These are phyloP conservation scores for Thozetella sp. DNA, from an alignment of 495 filamentous ascomycete genomes.

Conservation along the genomic window DNA sequence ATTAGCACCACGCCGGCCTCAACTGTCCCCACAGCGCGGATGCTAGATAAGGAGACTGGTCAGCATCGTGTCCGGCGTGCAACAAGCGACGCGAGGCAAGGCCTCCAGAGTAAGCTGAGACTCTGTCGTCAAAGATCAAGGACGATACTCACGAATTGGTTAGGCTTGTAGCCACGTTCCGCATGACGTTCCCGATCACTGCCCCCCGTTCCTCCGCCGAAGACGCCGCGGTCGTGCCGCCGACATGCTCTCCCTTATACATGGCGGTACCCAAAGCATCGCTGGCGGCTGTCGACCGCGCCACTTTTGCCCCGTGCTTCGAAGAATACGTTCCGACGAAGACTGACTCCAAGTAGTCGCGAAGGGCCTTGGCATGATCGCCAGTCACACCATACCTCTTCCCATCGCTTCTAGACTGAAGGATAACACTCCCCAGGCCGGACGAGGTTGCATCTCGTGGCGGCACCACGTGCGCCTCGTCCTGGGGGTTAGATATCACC, in stretches of 20 bases:
- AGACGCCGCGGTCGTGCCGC: neutral
- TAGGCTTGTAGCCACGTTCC: slow-evolving; percentile 24
- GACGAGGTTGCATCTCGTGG: slow-evolving; percentile 1
- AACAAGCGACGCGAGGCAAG: neutral
- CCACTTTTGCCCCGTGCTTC: slow-evolving; percentile 4
- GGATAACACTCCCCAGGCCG: neutral
- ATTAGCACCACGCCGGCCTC: slow-evolving; percentile 11
- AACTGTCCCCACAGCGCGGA: slow-evolving; percentile 11
- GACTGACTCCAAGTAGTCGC: slow-evolving; percentile 9
- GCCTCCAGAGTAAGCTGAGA: neutral
- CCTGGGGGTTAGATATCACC: neutral
- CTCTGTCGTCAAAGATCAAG: too few relatives aligned
- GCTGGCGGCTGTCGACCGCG: slow-evolving; percentile 12
- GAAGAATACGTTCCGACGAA: slow-evolving; percentile 20
- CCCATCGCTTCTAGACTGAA: neutral
- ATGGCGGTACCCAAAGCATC: slow-evolving; percentile 17
- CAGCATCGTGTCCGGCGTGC: neutral
- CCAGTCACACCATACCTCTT: slow-evolving; percentile 15
- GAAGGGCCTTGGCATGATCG: slow-evolving; percentile 11
- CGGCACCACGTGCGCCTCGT: neutral
- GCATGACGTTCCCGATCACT: slow-evolving; percentile 15
- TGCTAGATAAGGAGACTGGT: slow-evolving; percentile 9
- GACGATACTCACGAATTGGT: slow-evolving; percentile 21
- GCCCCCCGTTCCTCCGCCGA: slow-evolving; percentile 5
- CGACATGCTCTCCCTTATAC: slow-evolving; percentile 5